Base-by-base conservation (phyloP, 2,329 filamentous ascomycete genomes). In the Ceratocystis ficicola region DNA sequence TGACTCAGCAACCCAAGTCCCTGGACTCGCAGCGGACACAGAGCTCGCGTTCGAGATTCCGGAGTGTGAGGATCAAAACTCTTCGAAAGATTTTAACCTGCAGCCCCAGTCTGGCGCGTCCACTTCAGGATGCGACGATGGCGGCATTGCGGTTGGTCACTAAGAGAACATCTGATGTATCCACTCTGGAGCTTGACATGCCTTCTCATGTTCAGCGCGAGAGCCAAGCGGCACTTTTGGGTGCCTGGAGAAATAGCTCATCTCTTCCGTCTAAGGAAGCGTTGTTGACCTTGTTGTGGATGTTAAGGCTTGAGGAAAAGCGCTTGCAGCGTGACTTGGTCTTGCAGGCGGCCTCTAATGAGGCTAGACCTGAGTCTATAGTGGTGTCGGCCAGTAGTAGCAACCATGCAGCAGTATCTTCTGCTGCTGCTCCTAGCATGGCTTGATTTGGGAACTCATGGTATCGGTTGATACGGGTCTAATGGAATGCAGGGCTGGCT, bases 51-150 rank as follows among this genome's bases (percentile, higher is more conserved):
- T 76, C 77, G 75, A 78, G 75, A 76, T 81, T 76, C 75, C 78
- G 78, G 77, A 84, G 79, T 74, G 76, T 84, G 78, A 81, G 81
- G 80, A 77, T 83, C 78, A 81, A 79, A 72, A 79, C 79, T 76
- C 82, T 84, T 76, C 79, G 78, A 77, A 83, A 80, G 78, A 84
- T 86, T 75, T 81, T 86, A 81, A 82, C 85, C 83, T 82, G 85
- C 85, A 87, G 84, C 84, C 84, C 84, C 81, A 81, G 77, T 76
- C 80, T 87, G 85, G 85, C 85, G 85, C 85, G 85, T 87, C 85
- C 85, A 73, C 78, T 86, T 72, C 77, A 76, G 84, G 84, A 87
- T 86, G 85, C 85, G 85, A 87, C 85, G 83, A 81, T 86, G 83
- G 82, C 75, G 81, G 83, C 81, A 79, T 83, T 87, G 85, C 85